These are phyloP conservation scores for Lactarius hengduanensis DNA, from an alignment of 768 basidiomycete genomes.

Conservation along the genomic window DNA sequence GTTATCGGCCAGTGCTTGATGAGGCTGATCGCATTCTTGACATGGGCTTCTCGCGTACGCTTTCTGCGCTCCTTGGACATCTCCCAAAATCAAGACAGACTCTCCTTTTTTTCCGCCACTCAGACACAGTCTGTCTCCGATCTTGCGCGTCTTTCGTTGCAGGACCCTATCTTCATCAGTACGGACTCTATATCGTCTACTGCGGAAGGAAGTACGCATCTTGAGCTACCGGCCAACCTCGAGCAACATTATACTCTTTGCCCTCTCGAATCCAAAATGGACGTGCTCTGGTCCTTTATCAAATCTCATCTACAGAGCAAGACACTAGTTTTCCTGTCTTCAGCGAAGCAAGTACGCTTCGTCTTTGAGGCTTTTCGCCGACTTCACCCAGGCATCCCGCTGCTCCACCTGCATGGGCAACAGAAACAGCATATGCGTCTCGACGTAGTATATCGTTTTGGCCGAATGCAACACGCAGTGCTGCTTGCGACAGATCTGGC, in stretches of 20 bases:
- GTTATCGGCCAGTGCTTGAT: slow-evolving; percentile 68
- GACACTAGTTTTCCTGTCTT: slow-evolving; percentile 90
- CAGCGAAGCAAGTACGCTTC: slow-evolving; percentile 96
- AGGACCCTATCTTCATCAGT: slow-evolving; percentile 74
- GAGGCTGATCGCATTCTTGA: slow-evolving; percentile 97
- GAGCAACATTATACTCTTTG: slow-evolving; percentile 89
- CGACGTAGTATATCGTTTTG: slow-evolving; percentile 81
- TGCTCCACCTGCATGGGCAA: slow-evolving; percentile 95
- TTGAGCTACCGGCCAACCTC: slow-evolving; percentile 69
- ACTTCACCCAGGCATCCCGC: slow-evolving; percentile 89
- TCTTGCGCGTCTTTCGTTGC: slow-evolving; percentile 85
- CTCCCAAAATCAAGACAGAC: slow-evolving; percentile 92
- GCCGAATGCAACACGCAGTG: slow-evolving; percentile 74
- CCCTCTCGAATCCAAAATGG: slow-evolving; percentile 82
- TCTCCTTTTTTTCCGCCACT: slow-evolving; percentile 93
- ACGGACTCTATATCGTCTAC: slow-evolving; percentile 41
- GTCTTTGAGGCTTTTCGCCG: slow-evolving; percentile 94
- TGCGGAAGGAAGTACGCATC: slow-evolving; percentile 41
- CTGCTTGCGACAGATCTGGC: slow-evolving; percentile 96
- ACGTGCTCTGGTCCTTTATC: slow-evolving; percentile 91
- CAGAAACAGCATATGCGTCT: slow-evolving; percentile 92
- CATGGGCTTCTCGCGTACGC: slow-evolving; percentile 89
- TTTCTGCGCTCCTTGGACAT: slow-evolving; percentile 89
- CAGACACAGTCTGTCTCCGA: slow-evolving; percentile 89
- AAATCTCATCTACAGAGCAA: slow-evolving; percentile 91